A percentile compares a stretch with the other conserved stretches of the same genome.
phyloP scores from a whole-genome alignment of 306 rosid genomes.

The Arachis stenosperma region DNA sequence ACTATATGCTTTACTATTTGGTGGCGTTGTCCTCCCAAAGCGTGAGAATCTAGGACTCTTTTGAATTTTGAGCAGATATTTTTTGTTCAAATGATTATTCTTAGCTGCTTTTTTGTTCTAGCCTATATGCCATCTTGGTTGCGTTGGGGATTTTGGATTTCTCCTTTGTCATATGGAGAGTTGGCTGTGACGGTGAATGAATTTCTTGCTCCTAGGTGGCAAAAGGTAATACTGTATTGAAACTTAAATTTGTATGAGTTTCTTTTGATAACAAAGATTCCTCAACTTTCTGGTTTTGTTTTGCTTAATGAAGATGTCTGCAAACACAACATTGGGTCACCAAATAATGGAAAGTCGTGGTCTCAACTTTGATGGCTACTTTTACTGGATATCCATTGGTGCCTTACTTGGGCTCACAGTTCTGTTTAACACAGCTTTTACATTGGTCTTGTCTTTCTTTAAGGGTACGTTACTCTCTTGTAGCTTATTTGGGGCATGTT shows the following conservation, averaged over 20 bases:
- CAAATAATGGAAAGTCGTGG: constrained; percentile 50
- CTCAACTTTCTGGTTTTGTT: constrained; percentile 6
- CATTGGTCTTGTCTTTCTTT: constrained; percentile 48
- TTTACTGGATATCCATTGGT: constrained; percentile 60
- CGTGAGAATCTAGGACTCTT: constrained; percentile 42
- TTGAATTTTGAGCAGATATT: background rate
- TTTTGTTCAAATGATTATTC: constrained; percentile 23
- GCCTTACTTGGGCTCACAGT: constrained; percentile 56
- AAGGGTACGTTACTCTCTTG: constrained; percentile 38
- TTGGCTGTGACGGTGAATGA: constrained; percentile 52
- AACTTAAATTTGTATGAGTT: no score
- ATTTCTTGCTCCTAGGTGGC: constrained; percentile 69
- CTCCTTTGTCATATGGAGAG: constrained; percentile 66
- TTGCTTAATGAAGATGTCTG: constrained; percentile 44
- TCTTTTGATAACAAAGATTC: background rate
- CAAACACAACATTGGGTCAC: constrained; percentile 53
- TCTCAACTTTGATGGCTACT: constrained; percentile 46
- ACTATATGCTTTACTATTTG: constrained; percentile 44
- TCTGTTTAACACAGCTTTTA: constrained; percentile 54
- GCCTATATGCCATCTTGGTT: constrained; percentile 63
- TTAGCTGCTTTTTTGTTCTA: constrained; percentile 39
- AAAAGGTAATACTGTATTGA: constrained; percentile 44
- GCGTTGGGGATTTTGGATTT: constrained; percentile 69
- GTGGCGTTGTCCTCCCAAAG: constrained; percentile 60
- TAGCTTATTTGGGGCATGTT: constrained; percentile 1